Percentiles rank a stretch among this genome's conserved stretches.
phyloP scores from a whole-genome alignment of 2,329 filamentous ascomycete species.

The Dactylellina cionopaga region DNA sequence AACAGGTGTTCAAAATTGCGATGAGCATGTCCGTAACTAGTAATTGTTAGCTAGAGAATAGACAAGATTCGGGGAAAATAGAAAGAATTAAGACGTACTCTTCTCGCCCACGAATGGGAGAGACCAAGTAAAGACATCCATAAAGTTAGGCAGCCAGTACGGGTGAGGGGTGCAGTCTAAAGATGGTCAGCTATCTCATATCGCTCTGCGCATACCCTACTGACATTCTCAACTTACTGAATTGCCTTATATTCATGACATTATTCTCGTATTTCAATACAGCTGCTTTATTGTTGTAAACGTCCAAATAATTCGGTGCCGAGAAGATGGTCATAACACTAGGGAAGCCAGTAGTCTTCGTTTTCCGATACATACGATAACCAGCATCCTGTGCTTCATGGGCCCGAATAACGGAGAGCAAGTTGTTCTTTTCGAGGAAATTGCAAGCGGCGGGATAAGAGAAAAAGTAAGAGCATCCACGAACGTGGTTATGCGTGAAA shows the following conservation, averaged over 20 bases:
- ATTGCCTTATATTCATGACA: conserved; percentile 99
- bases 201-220: not conserved
- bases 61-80: too few relatives aligned
- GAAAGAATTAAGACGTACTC: conserved; percentile 60
- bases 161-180: conserved; percentile 92
- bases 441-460: conserved; percentile 96
- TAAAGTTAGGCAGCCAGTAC: conserved; percentile 99
- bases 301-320: conserved; percentile 96
- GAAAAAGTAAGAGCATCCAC: conserved; percentile 99
- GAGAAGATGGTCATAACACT: conserved; percentile 99
- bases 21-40: conserved; percentile 97
- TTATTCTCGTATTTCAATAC: conserved; percentile 99
- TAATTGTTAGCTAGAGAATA: conserved; percentile 1
- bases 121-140: conserved; percentile 99
- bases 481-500: conserved; percentile 97
- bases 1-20: conserved; percentile 96
- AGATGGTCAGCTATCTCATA: not conserved
- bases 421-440: conserved; percentile 98
- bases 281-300: conserved; percentile 99
- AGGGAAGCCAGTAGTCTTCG: conserved; percentile 94
- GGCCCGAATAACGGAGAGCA: conserved; percentile 94
- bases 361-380: conserved; percentile 99
- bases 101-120: conserved; percentile 98
- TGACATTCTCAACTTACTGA: conserved; percentile 65
- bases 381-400: conserved; percentile 99